Evolutionary conservation across 148 eudicot genomes (phyloP).

Genomic region (Heliamphora exappendiculata): DNA sequence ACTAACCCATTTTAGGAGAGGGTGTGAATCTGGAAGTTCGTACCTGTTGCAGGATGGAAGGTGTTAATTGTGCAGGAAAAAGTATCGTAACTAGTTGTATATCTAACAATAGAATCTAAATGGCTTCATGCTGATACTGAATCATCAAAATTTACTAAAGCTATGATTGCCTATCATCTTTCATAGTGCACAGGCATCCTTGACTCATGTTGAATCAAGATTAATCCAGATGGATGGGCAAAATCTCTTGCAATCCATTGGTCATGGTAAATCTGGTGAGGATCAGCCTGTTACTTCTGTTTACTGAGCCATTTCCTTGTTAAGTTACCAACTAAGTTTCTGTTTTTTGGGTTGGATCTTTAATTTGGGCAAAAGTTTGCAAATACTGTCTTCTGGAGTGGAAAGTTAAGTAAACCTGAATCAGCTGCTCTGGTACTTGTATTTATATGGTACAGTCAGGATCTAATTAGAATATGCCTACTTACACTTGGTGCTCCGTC

Average conservation of each 20-base stretch:
- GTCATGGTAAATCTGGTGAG: background rate
- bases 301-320: background rate
- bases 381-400: background rate
- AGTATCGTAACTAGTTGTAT: background rate
- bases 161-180: background rate
- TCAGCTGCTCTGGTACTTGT: background rate
- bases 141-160: background rate
- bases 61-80: constrained; percentile 9
- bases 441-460: background rate
- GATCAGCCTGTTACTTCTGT: background rate
- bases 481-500: constrained; percentile 65
- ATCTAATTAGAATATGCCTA: constrained; percentile 7
- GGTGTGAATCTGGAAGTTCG: constrained; percentile 65
- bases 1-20: constrained; percentile 51
- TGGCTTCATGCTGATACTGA: background rate
- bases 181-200: background rate
- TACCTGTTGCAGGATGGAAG: constrained; percentile 40
- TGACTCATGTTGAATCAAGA: background rate
- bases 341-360: background rate
- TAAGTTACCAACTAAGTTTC: background rate
- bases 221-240: background rate
- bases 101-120: background rate
- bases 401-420: background rate
- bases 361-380: background rate
- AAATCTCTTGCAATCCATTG: background rate